A percentile compares a stretch with the other conserved stretches of the same genome.
Conservation (phyloP, 1,139 yeast genomes). For the Candida dubliniensis region DNA sequence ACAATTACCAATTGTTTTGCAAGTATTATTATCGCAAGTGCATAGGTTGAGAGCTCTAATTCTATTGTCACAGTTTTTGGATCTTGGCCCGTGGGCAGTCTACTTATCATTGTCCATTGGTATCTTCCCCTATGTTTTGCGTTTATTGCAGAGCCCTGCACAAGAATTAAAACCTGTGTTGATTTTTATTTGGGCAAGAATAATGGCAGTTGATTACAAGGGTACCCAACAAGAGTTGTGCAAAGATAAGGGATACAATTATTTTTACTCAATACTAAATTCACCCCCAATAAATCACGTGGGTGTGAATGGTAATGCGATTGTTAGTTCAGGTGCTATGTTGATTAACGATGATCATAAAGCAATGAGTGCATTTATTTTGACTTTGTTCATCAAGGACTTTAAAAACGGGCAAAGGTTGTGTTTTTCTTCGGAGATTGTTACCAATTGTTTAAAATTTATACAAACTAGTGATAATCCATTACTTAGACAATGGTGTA, state of each 20-base stretch:
- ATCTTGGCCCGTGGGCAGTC: slow-evolving; percentile 97
- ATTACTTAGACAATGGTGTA: slow-evolving; percentile 87
- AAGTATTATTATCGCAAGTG: slow-evolving; percentile 88
- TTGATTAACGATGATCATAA: slow-evolving; percentile 73
- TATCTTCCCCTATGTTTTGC: slow-evolving; percentile 91
- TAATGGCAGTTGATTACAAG: slow-evolving; percentile 90
- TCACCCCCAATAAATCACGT: slow-evolving; percentile 29
- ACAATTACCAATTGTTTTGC: slow-evolving; percentile 90
- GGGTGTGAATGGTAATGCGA: slow-evolving; percentile 22
- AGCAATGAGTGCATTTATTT: slow-evolving; percentile 93
- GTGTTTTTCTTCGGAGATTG: slow-evolving; percentile 72
- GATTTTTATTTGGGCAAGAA: slow-evolving; percentile 96
- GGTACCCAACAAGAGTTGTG: slow-evolving; percentile 90
- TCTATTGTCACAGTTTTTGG: slow-evolving; percentile 79
- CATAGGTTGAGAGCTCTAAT: slow-evolving; percentile 89
- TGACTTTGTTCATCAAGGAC: slow-evolving; percentile 79
- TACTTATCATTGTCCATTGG: slow-evolving; percentile 91
- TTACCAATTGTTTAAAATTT: slow-evolving; percentile 66
- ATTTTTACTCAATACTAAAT: slow-evolving; percentile 74
- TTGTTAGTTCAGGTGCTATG: slow-evolving; percentile 22
- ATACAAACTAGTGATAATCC: slow-evolving; percentile 79
- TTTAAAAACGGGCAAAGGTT: slow-evolving; percentile 78
- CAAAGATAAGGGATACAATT: slow-evolving; percentile 87
- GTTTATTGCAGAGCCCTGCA: slow-evolving; percentile 90
- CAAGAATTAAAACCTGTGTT: slow-evolving; percentile 92